Base-by-base conservation (phyloP, 495 filamentous ascomycete genomes). In the Hypoxylon lienhwacheense region DNA sequence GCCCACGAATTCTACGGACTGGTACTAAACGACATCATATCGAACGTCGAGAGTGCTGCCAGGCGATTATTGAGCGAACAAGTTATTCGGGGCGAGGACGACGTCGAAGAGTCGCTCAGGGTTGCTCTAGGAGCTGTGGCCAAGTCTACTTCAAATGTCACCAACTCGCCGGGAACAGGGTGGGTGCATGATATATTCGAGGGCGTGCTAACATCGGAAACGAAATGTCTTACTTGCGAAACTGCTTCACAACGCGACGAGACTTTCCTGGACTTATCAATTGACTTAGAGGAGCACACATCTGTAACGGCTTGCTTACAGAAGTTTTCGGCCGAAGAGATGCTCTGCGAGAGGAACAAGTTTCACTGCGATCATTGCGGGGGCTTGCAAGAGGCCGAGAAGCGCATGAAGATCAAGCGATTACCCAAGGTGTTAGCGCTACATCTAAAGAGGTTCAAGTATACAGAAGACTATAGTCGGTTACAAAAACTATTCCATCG, bases 111-210 rank as follows among this genome's bases (percentile, higher is more conserved):
- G 16, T 69, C 77, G 10, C 66, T 74, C 5, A 72, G 71, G 47
- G 66, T 67, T 14, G 70, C 74, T 10, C 68, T 80, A 21, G 70
- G 66, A 6, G 81, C 80, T 61, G 53, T 46, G 61, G 51, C 66
- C 22, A 68, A 68, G 55, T 67, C 61, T 29, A 46, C 59, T 16
- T 71, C 72, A 51, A 81, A 66, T 7, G 66, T 68, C 16, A 58
- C 59, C 1, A 66, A 68, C 39, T 67, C 70, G 22, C 77, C 76
- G 0, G 75, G 82, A 8, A 88, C 87, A 0, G 82, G 90, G 54
- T 97, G 93, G 93, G 95, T 98, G 17, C 93, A 98, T 69, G 91
- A 97, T 58, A 81, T 98, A 28, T 98, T 98, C 55, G 93, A 97
- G 68, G 93, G 93, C 7, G 86, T 89, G 2, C 72, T 98, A 54